phyloP scores from a whole-genome alignment of 2,329 filamentous ascomycete species.

The Aspergillus sojae region DNA sequence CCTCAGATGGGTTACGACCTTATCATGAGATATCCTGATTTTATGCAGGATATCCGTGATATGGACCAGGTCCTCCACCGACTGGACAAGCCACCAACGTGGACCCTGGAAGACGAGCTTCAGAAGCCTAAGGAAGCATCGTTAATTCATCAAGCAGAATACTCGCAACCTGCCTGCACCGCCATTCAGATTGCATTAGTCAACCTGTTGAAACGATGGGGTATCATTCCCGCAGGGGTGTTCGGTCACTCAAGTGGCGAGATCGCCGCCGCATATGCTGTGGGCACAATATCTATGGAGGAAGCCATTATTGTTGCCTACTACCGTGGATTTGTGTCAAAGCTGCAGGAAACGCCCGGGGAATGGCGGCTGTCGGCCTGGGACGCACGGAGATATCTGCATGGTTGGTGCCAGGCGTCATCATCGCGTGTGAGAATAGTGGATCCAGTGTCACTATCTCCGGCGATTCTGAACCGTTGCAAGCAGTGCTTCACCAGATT shows the following conservation, averaged over 20 bases:
- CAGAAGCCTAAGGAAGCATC: no score
- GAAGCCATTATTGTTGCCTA: not conserved
- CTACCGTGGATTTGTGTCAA: not conserved
- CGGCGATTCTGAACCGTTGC: conserved; percentile 6
- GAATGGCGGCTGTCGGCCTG: conserved; percentile 31
- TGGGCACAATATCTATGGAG: conserved; percentile 15
- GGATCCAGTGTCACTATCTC: conserved; percentile 10
- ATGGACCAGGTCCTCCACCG: no score
- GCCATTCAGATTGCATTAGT: conserved; percentile 36
- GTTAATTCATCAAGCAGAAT: no score
- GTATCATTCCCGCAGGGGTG: conserved; percentile 27
- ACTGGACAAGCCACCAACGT: no score
- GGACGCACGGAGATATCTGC: conserved; percentile 11
- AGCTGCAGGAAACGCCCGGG: conserved; percentile 28
- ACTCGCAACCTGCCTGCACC: conserved; percentile 18
- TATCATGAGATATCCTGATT: not conserved
- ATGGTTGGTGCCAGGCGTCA: not conserved
- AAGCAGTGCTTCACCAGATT: not conserved
- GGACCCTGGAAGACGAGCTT: no score
- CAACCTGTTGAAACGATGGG: conserved; percentile 30
- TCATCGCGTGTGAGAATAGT: conserved; percentile 14
- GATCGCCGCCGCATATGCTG: conserved; percentile 27
- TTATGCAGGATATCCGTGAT: not conserved
- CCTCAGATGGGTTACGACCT: conserved; percentile 38
- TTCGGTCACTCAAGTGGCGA: conserved; percentile 37